These are phyloP conservation scores for Ramularia endophylla DNA, from an alignment of 2,329 filamentous ascomycete genomes.

Conservation along the genomic window DNA sequence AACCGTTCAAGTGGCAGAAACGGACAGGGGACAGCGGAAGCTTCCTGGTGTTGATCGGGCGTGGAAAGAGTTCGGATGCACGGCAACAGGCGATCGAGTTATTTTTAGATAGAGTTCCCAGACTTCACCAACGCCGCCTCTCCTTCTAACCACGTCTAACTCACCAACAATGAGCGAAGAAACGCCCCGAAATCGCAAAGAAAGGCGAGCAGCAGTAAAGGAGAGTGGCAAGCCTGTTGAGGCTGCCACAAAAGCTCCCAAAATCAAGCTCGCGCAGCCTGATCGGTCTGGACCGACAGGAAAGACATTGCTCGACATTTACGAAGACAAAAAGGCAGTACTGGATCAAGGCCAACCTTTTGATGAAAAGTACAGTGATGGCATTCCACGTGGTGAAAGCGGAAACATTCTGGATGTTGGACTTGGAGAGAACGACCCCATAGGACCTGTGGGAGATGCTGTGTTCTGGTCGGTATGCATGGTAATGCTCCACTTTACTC, in stretches of 20 bases:
- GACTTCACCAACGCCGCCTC: neutral
- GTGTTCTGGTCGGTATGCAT: constrained; percentile 52
- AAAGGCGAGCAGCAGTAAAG: constrained; percentile 37
- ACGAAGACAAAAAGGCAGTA: constrained; percentile 52
- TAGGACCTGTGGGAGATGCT: constrained; percentile 44
- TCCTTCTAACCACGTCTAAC: no score
- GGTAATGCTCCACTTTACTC: constrained; percentile 67
- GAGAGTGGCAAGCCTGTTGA: constrained; percentile 32
- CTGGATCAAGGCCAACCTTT: constrained; percentile 47
- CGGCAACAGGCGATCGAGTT: neutral
- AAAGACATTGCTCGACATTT: constrained; percentile 68
- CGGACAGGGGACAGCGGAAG: no score
- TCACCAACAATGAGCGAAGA: constrained; percentile 7
- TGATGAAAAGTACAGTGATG: constrained; percentile 36
- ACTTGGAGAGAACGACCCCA: constrained; percentile 35
- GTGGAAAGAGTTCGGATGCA: no score
- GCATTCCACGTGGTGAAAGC: constrained; percentile 25
- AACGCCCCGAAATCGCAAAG: constrained; percentile 38
- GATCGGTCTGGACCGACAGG: constrained; percentile 58
- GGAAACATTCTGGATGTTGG: constrained; percentile 34
- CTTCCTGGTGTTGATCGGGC: no score
- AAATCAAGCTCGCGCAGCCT: constrained; percentile 62
- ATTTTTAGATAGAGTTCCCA: neutral
- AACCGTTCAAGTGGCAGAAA: no score
- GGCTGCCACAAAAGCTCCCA: constrained; percentile 38